Percentiles rank a stretch among this genome's conserved stretches.
These are phyloP conservation scores for Conticribra guillardii DNA, from an alignment of 108 stramenopile genomes.

Conservation along the genomic window DNA sequence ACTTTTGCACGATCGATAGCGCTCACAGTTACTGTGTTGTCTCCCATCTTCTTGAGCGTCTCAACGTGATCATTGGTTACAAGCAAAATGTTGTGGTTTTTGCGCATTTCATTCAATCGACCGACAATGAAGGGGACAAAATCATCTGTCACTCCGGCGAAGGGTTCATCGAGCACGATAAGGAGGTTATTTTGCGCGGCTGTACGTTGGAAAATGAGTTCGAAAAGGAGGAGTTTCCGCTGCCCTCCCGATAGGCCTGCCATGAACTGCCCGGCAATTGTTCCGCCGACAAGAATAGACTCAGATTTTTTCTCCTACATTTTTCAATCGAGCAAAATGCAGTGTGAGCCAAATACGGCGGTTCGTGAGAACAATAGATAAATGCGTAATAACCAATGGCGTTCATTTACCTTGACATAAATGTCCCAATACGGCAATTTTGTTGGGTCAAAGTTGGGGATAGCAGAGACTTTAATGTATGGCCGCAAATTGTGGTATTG, in stretches of 20 bases:
- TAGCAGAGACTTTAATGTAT: slow-evolving; percentile 58
- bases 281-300: slow-evolving; percentile 64
- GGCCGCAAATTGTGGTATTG: slow-evolving; percentile 80
- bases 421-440: slow-evolving; percentile 74
- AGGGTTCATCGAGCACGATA: slow-evolving; percentile 71
- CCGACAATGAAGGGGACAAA: slow-evolving; percentile 70
- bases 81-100: slow-evolving; percentile 67
- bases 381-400: too few relatives aligned
- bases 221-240: slow-evolving; percentile 69
- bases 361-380: too few relatives aligned
- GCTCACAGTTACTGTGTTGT: slow-evolving; percentile 68
- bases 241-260: slow-evolving; percentile 73
- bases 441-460: slow-evolving; percentile 74
- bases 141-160: slow-evolving; percentile 77
- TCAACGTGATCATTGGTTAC: slow-evolving; percentile 82
- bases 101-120: slow-evolving; percentile 56
- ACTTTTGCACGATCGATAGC: slow-evolving; percentile 69
- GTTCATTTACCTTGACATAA: slow-evolving; percentile 48
- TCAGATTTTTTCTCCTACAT: slow-evolving; percentile 50
- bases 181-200: slow-evolving; percentile 49
- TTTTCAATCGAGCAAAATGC: neutral
- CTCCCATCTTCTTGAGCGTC: slow-evolving; percentile 60
- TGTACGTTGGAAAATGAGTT: slow-evolving; percentile 69
- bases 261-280: slow-evolving; percentile 75
- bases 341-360: too few relatives aligned